Evolutionary conservation across 1,284 basidiomycete genomes (phyloP).

Genomic region (Porogramme epimiltina): DNA sequence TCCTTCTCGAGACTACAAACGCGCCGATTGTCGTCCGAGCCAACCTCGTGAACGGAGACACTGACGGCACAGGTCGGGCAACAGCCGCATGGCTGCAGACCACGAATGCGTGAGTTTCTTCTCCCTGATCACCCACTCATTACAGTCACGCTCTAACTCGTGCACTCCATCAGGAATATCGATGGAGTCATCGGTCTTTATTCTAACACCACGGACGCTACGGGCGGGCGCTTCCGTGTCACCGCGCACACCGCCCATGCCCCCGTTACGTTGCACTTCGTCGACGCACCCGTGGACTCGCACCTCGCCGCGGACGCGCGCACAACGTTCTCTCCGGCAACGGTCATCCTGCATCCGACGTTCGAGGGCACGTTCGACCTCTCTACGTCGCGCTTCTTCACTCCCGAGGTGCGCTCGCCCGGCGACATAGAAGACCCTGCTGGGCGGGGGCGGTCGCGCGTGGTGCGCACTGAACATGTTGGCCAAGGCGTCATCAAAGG

Average conservation of each 20-base stretch:
- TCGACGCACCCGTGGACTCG: slow-evolving; percentile 41
- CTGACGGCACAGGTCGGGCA: not conserved
- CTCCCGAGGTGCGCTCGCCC: slow-evolving; percentile 7
- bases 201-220: slow-evolving; percentile 26
- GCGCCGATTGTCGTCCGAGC: slow-evolving; percentile 17
- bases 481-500: too few relatives aligned
- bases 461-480: too few relatives aligned
- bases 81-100: not conserved
- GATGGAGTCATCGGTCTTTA: slow-evolving; percentile 4
- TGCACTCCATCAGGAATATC: not conserved
- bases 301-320: slow-evolving; percentile 32
- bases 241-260: slow-evolving; percentile 24
- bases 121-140: too few relatives aligned
- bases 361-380: slow-evolving; percentile 48
- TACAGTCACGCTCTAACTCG: not conserved
- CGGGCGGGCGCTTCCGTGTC: slow-evolving; percentile 35
- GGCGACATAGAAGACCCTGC: slow-evolving; percentile 12
- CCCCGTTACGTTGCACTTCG: slow-evolving; percentile 35
- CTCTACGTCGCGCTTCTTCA: slow-evolving; percentile 27
- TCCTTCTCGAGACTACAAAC: slow-evolving; percentile 42
- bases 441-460: slow-evolving; percentile 20
- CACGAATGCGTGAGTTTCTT: not conserved
- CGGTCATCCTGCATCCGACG: slow-evolving; percentile 38
- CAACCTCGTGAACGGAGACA: not conserved
- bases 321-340: slow-evolving; percentile 35